Evolutionary conservation across 345 rosid genomes (phyloP), one percentile per base, ranked within the genome.

Genomic region (Leavenworthia alabamica): DNA sequence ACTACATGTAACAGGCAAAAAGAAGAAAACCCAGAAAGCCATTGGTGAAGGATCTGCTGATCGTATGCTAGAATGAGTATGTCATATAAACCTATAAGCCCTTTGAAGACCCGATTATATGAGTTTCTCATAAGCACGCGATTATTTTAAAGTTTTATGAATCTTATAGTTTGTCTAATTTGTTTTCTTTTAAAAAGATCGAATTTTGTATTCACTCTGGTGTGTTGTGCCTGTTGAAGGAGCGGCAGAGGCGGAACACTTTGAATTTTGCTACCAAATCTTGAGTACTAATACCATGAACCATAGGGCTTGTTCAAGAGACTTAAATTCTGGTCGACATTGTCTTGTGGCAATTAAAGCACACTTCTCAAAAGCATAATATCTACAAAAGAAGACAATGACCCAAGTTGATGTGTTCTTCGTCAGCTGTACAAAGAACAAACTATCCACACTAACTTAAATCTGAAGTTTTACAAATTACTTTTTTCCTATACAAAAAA

Each of bases 21-120:
- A 67, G 68, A 61, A 73, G 24, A 50, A 43, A 57, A 67, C n/a
- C 9, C 60, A 46, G 15, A 63, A 51, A 40, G 66, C 58, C 36
- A 16, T 4, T 7, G 40, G 61, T 2, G 19, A 68, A 36, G 66
- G 7, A 23, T 73, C 77, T 56, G 36, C 64, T 2, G 78, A 74
- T 44, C 51, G 27, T 16, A 74, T 74, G 78, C 39, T 68, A 10
- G 78, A 74, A 57, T 74, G 53, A 63, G 7, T n/a, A n/a, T 29
- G n/a, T 46, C n/a, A 0, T 47, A 0, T 15, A 54, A 43, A 36
- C 53, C 41, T 17, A 3, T 3, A 41, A 41, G 6, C 71, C 28
- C 28, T 7, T 32, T 66, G n/a, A n/a, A n/a, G n/a, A n/a, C n/a
- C n/a, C n/a, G 23, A 12, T 35, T 7, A 5, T 15, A 66, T 5